Evolutionary conservation across 148 eudicot species (phyloP), one percentile per base, ranked within the genome.

Genomic region (Chenopodium berlandieri): DNA sequence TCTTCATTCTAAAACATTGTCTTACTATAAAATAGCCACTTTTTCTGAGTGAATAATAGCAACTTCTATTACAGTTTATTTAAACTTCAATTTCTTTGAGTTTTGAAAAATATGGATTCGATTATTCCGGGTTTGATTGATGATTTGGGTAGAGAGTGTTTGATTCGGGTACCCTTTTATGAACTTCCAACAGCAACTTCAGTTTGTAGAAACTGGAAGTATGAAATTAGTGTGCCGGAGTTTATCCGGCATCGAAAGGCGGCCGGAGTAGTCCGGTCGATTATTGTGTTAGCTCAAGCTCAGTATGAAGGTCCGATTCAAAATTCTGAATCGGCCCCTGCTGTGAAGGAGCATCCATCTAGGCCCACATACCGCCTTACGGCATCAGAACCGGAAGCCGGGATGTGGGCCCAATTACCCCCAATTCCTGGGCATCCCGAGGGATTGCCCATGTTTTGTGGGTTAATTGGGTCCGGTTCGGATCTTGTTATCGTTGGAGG

Each of bases 401-500:
- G 89, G 9, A 48, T 2, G 1, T 91, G 98, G 98, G 71, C 85
- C 0, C 88, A 86, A 68, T 71, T 96, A 30, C 91, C 94, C 13
- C 79, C 79, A 23, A 73, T 83, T 1, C 92, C 94, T 12, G 89
- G 88, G 4, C 62, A 80, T 58, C 73, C 86, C 1, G 80, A 86
- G 2, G 97, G 97, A 75, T 69, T 96, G 64, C 99, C 97, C 13
- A 66, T 94, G 88, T 90, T 93, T 50, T 87, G 92, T 34, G 95
- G 90, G 78, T 76, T 94, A 3, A 91, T 86, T 0, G 90, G 91
- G 0, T 89, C 86, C 12, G 93, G 95, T 79, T 78, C 84, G 77
- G 88, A 87, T 56, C 86, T 95, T 32, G 89, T 93, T 30, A 91
- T 93, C 50, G 79, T 95, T 19, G 97, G 99, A 40, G 99, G 99